A percentile compares a stretch with the other conserved stretches of the same genome.
phyloP scores from a whole-genome alignment of 306 rosid species.

The Vigna unguiculata region DNA sequence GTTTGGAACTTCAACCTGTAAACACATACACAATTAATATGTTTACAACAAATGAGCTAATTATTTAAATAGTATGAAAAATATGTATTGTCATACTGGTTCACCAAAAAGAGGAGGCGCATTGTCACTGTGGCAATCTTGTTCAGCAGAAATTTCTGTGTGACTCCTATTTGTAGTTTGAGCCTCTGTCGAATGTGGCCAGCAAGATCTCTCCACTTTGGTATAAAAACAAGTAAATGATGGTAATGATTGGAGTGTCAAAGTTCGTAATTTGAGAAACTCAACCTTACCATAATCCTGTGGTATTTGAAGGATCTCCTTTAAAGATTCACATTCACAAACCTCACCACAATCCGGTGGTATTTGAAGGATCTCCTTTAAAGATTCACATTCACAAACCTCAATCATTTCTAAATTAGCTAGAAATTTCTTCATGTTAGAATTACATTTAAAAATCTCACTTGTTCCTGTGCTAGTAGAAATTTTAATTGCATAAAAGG shows the following conservation, averaged over 20 bases:
- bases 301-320: no score
- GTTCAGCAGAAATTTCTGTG: not conserved
- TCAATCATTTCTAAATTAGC: not conserved
- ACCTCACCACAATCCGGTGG: not conserved
- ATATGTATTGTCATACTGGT: conserved; percentile 19
- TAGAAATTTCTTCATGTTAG: not conserved
- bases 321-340: no score
- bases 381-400: conserved; percentile 22
- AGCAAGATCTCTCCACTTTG: not conserved
- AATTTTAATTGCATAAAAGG: conserved; percentile 21
- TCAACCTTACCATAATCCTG: no score
- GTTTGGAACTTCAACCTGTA: no score
- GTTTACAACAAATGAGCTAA: no score
- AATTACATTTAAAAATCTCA: conserved; percentile 11
- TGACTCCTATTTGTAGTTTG: not conserved
- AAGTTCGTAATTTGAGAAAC: no score
- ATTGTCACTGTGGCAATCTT: not conserved
- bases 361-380: conserved; percentile 37
- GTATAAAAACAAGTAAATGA: no score
- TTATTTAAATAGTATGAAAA: no score
- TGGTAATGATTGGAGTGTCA: no score
- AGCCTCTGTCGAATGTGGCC: no score
- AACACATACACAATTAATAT: no score
- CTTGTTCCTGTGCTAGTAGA: conserved; percentile 34
- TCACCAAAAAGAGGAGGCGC: conserved; percentile 1